Evolutionary conservation across 2,329 filamentous ascomycete species (phyloP).

Genomic region (Ophiostoma tasmaniense): DNA sequence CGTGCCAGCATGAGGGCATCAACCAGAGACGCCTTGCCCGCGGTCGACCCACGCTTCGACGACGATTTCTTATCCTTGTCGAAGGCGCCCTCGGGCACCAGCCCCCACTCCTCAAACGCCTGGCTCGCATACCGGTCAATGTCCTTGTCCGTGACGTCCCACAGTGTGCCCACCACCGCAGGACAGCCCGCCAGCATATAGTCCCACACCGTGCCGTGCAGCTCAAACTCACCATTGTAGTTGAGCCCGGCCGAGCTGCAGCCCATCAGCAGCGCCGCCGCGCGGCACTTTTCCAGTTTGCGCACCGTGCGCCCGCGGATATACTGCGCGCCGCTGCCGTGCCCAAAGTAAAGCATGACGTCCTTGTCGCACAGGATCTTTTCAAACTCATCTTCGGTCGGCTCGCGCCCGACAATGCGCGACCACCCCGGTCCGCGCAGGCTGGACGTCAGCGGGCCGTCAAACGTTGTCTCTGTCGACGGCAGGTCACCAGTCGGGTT

Average conservation of each 20-base stretch:
- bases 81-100: conserved; percentile 47
- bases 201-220: conserved; percentile 81
- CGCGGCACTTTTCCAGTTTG: conserved; percentile 60
- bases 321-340: conserved; percentile 91
- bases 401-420: conserved; percentile 57
- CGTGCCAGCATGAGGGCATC: conserved; percentile 71
- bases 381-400: conserved; percentile 71
- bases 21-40: conserved; percentile 49
- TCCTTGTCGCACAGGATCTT: conserved; percentile 55
- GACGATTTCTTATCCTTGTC: conserved; percentile 23
- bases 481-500: conserved; percentile 81
- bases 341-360: conserved; percentile 87
- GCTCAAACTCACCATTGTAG: conserved; percentile 80
- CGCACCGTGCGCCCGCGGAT: conserved; percentile 78
- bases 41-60: not conserved
- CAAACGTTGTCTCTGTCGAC: conserved; percentile 69
- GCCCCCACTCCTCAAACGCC: conserved; percentile 78
- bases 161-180: conserved; percentile 83
- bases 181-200: conserved; percentile 85
- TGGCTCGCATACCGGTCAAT: conserved; percentile 84
- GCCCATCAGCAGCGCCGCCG: conserved; percentile 83
- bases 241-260: conserved; percentile 78
- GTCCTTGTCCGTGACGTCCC: conserved; percentile 97
- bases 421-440: conserved; percentile 62
- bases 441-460: conserved; percentile 48